Conservation (phyloP, 768 basidiomycete genomes). For the Suillus ampliporus region DNA sequence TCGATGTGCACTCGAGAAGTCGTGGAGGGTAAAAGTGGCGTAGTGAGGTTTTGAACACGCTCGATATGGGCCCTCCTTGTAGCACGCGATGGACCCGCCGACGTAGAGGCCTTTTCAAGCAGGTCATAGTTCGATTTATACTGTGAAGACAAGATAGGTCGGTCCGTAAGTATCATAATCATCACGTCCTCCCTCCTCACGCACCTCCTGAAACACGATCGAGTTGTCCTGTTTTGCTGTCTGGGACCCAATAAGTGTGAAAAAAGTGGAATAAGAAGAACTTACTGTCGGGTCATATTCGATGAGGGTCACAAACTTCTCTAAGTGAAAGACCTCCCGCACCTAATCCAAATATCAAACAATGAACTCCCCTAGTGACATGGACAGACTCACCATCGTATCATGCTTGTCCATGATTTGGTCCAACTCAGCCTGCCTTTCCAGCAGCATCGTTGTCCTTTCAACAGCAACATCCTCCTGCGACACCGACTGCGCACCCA, state of each 20-base stretch:
- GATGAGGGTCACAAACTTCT: conserved; percentile 77
- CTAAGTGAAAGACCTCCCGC: conserved; percentile 89
- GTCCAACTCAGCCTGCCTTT: conserved; percentile 65
- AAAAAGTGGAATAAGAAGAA: background rate
- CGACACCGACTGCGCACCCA: conserved; percentile 13
- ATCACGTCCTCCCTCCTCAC: conserved; percentile 26
- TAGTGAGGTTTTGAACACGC: conserved; percentile 51
- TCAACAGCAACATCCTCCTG: conserved; percentile 37
- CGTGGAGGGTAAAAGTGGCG: conserved; percentile 26
- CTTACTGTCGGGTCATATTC: conserved; percentile 77
- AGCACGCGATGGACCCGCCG: conserved; percentile 56
- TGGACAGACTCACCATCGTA: conserved; percentile 60
- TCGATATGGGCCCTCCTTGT: conserved; percentile 66
- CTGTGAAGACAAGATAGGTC: conserved; percentile 38
- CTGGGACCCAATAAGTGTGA: conserved; percentile 42
- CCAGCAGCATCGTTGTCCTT: conserved; percentile 54
- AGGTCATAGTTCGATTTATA: conserved; percentile 70
- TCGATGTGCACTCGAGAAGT: conserved; percentile 16
- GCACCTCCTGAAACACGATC: conserved; percentile 74
- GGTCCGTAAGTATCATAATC: conserved; percentile 11
- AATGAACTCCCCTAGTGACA: background rate
- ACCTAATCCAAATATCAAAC: conserved; percentile 50
- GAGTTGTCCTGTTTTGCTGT: conserved; percentile 75
- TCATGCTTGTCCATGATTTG: conserved; percentile 71
- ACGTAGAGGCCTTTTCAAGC: conserved; percentile 48